These are phyloP conservation scores for Thalassia testudinum DNA, from an alignment of 116 monocot genomes.

Conservation along the genomic window DNA sequence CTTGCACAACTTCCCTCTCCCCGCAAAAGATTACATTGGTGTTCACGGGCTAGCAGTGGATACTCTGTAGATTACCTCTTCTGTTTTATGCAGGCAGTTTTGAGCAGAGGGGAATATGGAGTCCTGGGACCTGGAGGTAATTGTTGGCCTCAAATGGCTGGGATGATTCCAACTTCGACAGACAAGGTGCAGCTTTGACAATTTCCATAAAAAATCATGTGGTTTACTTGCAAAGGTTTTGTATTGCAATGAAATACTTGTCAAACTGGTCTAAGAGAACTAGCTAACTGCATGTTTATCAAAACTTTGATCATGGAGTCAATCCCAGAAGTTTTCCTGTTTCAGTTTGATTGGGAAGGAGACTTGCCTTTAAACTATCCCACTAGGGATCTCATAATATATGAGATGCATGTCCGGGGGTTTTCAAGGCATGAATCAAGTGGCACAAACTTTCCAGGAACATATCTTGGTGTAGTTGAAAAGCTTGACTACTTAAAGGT, in stretches of 20 bases:
- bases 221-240: too few relatives aligned
- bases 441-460: constrained; percentile 50
- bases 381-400: constrained; percentile 66
- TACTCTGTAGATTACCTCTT: too few relatives aligned
- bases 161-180: constrained; percentile 45
- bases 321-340: too few relatives aligned
- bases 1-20: too few relatives aligned
- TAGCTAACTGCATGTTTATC: too few relatives aligned
- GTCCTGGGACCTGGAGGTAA: constrained; percentile 35
- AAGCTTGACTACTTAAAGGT: constrained; percentile 86
- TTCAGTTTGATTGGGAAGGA: constrained; percentile 98
- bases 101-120: constrained; percentile 65
- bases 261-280: too few relatives aligned
- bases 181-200: too few relatives aligned
- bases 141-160: constrained; percentile 93
- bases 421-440: constrained; percentile 85
- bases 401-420: constrained; percentile 90
- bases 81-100: constrained; percentile 34
- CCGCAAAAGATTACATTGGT: too few relatives aligned
- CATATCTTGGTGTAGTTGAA: constrained; percentile 55
- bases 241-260: too few relatives aligned
- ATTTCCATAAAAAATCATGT: too few relatives aligned
- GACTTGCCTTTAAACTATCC: constrained; percentile 45
- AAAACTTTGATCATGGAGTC: too few relatives aligned
- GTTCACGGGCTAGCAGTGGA: too few relatives aligned